Evolutionary conservation across 805 yeast species (phyloP).

Genomic region (Candida parachauliodes): DNA sequence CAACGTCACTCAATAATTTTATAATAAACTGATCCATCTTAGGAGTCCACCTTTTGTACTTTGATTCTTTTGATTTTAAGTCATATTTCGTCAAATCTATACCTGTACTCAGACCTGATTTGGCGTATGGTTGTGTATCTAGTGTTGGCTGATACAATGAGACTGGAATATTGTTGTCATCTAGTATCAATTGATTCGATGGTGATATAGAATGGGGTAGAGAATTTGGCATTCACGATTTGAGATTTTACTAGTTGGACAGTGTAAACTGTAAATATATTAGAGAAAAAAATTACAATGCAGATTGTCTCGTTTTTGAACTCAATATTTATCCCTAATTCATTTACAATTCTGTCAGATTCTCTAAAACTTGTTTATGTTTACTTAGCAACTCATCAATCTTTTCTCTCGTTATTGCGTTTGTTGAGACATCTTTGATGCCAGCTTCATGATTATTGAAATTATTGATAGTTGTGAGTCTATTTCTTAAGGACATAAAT

Average conservation of each 20-base stretch:
- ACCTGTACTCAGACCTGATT: slow-evolving; percentile 12
- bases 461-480: slow-evolving; percentile 41
- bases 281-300: background rate
- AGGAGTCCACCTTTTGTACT: slow-evolving; percentile 37
- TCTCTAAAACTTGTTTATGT: background rate
- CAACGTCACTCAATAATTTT: slow-evolving; percentile 32
- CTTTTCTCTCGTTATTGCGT: background rate
- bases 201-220: background rate
- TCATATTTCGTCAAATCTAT: slow-evolving; percentile 26
- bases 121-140: slow-evolving; percentile 11
- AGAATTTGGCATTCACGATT: background rate
- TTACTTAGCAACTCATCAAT: background rate
- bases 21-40: slow-evolving; percentile 33
- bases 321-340: too few species aligned
- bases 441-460: background rate
- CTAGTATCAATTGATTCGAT: slow-evolving; percentile 6
- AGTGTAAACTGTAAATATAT: background rate
- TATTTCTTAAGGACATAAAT: slow-evolving; percentile 71
- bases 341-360: too few species aligned
- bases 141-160: too few species aligned
- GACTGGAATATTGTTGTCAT: slow-evolving; percentile 12
- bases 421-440: background rate
- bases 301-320: too few species aligned
- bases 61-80: slow-evolving; percentile 31
- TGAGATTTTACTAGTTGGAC: slow-evolving; percentile 5